phyloP scores from a whole-genome alignment of 176 grass and related monocot genomes.

The Saccharum spontaneum region DNA sequence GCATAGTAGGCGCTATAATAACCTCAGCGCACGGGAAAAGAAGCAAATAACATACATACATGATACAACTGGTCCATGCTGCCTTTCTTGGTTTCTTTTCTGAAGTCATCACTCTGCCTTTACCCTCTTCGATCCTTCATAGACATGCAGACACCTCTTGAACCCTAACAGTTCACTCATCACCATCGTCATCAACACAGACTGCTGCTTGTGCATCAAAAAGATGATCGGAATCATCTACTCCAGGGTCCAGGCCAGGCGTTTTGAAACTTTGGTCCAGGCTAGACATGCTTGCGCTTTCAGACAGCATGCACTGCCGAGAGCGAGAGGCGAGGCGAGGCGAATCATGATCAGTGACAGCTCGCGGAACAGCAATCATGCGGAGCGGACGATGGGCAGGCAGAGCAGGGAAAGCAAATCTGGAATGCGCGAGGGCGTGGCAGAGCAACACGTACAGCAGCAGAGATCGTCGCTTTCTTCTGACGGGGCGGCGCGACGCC shows the following conservation, averaged over 20 bases:
- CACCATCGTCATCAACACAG: background rate
- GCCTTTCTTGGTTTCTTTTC: background rate
- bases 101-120: background rate
- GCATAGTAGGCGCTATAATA: background rate
- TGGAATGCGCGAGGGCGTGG: too few species aligned
- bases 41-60: background rate
- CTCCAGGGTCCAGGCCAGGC: background rate
- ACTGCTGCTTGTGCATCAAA: background rate
- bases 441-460: background rate
- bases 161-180: too few species aligned
- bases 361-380: constrained; percentile 21
- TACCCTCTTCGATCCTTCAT: background rate
- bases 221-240: constrained; percentile 11
- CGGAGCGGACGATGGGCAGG: background rate
- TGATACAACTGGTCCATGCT: background rate
- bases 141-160: background rate
- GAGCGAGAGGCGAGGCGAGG: background rate
- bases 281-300: constrained; percentile 33
- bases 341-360: constrained; percentile 21
- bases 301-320: constrained; percentile 1
- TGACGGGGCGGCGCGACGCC: constrained; percentile 11
- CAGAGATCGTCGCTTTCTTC: constrained; percentile 8
- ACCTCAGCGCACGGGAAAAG: background rate
- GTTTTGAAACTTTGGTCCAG: background rate
- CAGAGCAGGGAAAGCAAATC: too few species aligned